Conservation (phyloP, 768 basidiomycete species). For the Pleurotus pulmonarius region DNA sequence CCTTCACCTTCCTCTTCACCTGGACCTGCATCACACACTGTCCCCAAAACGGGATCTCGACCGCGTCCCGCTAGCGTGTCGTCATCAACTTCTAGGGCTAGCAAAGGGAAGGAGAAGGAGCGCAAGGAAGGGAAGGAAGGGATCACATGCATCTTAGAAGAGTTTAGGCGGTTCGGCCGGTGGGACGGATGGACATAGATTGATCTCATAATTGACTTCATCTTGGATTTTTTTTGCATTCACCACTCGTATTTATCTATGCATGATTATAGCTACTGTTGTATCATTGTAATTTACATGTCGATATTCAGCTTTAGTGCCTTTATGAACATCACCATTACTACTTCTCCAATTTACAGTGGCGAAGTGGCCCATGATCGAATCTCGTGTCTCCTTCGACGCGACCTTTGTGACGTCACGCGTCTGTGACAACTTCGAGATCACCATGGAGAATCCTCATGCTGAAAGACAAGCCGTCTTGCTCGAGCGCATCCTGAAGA, state of each 20-base stretch:
- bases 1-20: constrained; percentile 18
- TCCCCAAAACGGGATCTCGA: constrained; percentile 36
- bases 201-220: not conserved
- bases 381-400: constrained; percentile 4
- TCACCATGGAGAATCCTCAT: constrained; percentile 89
- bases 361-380: too few relatives aligned
- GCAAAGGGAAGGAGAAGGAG: constrained; percentile 57
- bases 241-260: constrained; percentile 5
- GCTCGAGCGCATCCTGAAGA: constrained; percentile 87
- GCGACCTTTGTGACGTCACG: constrained; percentile 8
- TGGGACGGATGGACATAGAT: constrained; percentile 84
- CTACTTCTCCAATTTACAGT: not conserved
- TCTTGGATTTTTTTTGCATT: constrained; percentile 3
- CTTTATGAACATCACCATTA: not conserved
- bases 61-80: constrained; percentile 53
- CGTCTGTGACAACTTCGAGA: constrained; percentile 13
- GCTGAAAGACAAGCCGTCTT: constrained; percentile 89
- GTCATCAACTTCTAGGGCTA: constrained; percentile 43
- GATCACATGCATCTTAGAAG: constrained; percentile 64
- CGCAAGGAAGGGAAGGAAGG: constrained; percentile 55
- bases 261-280: not conserved
- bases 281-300: constrained; percentile 1
- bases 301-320: not conserved
- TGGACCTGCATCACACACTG: constrained; percentile 28
- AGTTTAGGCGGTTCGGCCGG: constrained; percentile 78